Conservation (phyloP, 2,329 filamentous ascomycete genomes). For the Fusarium zealandicum region DNA sequence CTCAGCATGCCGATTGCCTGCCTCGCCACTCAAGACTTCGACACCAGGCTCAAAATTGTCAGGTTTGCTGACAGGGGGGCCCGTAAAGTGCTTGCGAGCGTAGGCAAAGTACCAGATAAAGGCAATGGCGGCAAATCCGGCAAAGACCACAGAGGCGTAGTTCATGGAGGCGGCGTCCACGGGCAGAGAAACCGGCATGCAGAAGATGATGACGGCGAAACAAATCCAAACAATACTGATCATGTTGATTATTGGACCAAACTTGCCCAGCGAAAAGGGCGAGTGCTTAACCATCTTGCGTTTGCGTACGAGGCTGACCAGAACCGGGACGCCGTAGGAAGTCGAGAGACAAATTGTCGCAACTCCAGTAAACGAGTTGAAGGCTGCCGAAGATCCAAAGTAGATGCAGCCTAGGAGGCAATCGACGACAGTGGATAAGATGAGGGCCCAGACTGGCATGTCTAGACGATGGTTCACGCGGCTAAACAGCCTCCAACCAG, state of each 20-base stretch:
- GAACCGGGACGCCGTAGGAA: slow-evolving; percentile 78
- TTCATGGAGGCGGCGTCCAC: slow-evolving; percentile 67
- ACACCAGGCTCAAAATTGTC: slow-evolving; percentile 27
- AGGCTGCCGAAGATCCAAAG: slow-evolving; percentile 78
- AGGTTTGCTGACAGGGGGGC: slow-evolving; percentile 50
- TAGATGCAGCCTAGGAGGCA: slow-evolving; percentile 79
- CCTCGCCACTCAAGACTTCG: slow-evolving; percentile 28
- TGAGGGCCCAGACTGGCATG: slow-evolving; percentile 73
- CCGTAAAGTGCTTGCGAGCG: slow-evolving; percentile 69
- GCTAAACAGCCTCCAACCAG: slow-evolving; percentile 71
- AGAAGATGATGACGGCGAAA: slow-evolving; percentile 75
- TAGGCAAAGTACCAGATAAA: slow-evolving; percentile 69
- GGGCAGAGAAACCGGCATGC: slow-evolving; percentile 72
- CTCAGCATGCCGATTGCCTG: slow-evolving; percentile 11
- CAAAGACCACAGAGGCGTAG: slow-evolving; percentile 71
- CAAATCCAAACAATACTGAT: slow-evolving; percentile 74
- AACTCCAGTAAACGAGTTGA: slow-evolving; percentile 81
- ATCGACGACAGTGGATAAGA: slow-evolving; percentile 72
- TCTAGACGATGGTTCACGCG: slow-evolving; percentile 70
- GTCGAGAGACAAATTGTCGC: slow-evolving; percentile 80
- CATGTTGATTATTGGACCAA: slow-evolving; percentile 73
- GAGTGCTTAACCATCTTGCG: slow-evolving; percentile 72
- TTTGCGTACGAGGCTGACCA: slow-evolving; percentile 72
- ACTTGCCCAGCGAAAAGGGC: slow-evolving; percentile 71
- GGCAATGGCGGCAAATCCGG: slow-evolving; percentile 66